A percentile compares a stretch with the other conserved stretches of the same genome.
Conservation (phyloP, 805 yeast species). For the Myxozyma mucilagina region DNA sequence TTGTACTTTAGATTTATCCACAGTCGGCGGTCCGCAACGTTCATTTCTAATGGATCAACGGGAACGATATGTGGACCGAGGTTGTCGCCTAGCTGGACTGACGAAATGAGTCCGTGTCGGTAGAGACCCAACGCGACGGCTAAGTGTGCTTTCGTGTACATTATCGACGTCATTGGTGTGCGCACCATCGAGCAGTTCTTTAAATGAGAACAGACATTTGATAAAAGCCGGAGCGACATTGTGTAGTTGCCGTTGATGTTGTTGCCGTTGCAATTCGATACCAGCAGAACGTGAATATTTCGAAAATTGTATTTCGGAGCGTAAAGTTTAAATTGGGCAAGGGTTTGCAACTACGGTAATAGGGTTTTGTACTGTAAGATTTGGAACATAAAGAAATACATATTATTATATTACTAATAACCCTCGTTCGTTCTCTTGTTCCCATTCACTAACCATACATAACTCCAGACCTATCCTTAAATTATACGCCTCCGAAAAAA, state of each 20-base stretch:
- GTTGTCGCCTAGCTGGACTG: conserved; percentile 80
- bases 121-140: conserved; percentile 82
- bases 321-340: too few species aligned
- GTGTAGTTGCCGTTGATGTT: background rate
- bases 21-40: conserved; percentile 77
- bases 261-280: too few species aligned
- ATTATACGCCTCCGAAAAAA: too few species aligned
- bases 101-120: conserved; percentile 84
- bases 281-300: background rate
- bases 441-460: too few species aligned
- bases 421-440: too few species aligned
- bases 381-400: too few species aligned
- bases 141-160: conserved; percentile 78
- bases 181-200: conserved; percentile 83
- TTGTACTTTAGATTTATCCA: conserved; percentile 93
- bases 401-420: too few species aligned
- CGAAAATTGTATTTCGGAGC: too few species aligned
- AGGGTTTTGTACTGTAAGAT: too few species aligned
- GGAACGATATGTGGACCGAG: conserved; percentile 71
- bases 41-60: conserved; percentile 59
- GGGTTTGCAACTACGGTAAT: too few species aligned
- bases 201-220: conserved; percentile 81
- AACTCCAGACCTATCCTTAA: too few species aligned
- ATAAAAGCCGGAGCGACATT: conserved; percentile 44
- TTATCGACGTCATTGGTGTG: conserved; percentile 72